Percentiles rank a stretch among this genome's conserved stretches.
phyloP scores from a whole-genome alignment of 108 stramenopile genomes.

The Schizochytrium sp. region DNA sequence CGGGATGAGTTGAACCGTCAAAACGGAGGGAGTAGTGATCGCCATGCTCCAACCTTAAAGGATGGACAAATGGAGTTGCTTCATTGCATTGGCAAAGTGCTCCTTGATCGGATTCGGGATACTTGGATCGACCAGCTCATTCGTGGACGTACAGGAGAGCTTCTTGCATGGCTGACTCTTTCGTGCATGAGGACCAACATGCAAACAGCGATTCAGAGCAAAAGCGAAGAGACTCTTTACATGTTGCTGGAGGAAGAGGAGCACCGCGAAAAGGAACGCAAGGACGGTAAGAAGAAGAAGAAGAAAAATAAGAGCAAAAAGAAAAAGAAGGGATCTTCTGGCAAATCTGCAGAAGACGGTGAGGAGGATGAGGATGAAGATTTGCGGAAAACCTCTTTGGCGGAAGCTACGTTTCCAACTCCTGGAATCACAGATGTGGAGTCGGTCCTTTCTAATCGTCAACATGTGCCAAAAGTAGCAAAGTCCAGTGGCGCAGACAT shows the following conservation, averaged over 20 bases:
- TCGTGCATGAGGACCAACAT: slow-evolving; percentile 49
- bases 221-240: not conserved
- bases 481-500: not conserved
- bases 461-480: not conserved
- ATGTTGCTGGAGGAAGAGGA: not conserved
- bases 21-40: slow-evolving; percentile 23
- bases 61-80: slow-evolving; percentile 50
- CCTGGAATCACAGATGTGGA: not conserved
- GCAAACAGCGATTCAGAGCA: slow-evolving; percentile 9
- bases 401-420: not conserved
- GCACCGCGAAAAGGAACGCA: not conserved
- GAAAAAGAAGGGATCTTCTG: not conserved
- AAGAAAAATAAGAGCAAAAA: slow-evolving; percentile 30
- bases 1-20: slow-evolving; percentile 3
- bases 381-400: not conserved
- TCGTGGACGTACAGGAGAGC: slow-evolving; percentile 28
- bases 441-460: not conserved
- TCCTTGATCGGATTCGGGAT: slow-evolving; percentile 18
- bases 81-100: slow-evolving; percentile 48
- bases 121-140: slow-evolving; percentile 33
- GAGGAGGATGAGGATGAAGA: not conserved
- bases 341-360: not conserved
- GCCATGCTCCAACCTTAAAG: slow-evolving; percentile 20
- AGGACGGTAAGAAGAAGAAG: slow-evolving; percentile 38
- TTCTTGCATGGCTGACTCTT: slow-evolving; percentile 14